phyloP scores from a whole-genome alignment of 2,329 filamentous ascomycete genomes.

The Aspergillus chevalieri region DNA sequence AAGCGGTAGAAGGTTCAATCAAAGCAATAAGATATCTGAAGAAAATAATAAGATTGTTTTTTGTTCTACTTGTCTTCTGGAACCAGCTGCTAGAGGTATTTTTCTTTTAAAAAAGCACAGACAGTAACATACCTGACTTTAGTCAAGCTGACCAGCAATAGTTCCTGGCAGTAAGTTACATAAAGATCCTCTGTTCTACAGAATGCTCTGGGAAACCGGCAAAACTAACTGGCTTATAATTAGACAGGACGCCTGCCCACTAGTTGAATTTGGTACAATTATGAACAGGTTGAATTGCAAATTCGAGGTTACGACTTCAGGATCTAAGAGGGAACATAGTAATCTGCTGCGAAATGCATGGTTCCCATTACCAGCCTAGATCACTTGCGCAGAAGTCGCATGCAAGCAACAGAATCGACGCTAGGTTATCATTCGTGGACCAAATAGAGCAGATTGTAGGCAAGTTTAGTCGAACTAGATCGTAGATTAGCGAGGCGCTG shows the following conservation, averaged over 20 bases:
- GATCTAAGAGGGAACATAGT: conserved; percentile 9
- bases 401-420: no score
- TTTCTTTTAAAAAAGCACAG: neutral
- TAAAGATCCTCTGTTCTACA: no score
- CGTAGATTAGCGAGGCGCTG: conserved; percentile 3
- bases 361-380: conserved; percentile 19
- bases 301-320: neutral
- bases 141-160: neutral
- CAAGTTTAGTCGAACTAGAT: conserved; percentile 25
- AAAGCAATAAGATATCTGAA: neutral
- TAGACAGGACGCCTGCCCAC: neutral
- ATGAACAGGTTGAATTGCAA: neutral
- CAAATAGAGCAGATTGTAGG: conserved; percentile 15
- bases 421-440: neutral
- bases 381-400: conserved; percentile 17
- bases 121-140: neutral
- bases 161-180: no score
- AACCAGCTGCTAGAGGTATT: neutral
- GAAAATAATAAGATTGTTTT: neutral
- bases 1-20: neutral
- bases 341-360: conserved; percentile 5
- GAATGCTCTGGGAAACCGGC: no score
- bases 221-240: no score
- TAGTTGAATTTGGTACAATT: neutral
- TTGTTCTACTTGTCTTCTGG: neutral